Percentiles rank a stretch among this genome's conserved stretches.
Conservation (phyloP, 2,329 filamentous ascomycete genomes). For the Epichloe festucae region DNA sequence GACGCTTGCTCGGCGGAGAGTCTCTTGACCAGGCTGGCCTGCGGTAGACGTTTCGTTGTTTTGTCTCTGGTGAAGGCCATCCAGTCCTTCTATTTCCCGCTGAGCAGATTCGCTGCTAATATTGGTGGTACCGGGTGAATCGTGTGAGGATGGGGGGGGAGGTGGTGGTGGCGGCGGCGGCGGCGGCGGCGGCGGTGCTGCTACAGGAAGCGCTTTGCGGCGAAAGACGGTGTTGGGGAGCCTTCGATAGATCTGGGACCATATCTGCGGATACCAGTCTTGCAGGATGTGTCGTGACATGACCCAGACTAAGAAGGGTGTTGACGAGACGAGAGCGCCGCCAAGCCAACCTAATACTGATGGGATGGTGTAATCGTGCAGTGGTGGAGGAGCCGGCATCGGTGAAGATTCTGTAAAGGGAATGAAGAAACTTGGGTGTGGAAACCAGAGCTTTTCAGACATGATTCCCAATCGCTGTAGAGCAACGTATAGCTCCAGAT, state of each 20-base stretch:
- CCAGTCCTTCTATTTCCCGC: neutral
- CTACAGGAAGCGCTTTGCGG: slow-evolving; percentile 11
- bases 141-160: slow-evolving; percentile 2
- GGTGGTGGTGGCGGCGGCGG: slow-evolving; percentile 7
- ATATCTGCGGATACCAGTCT: slow-evolving; percentile 23
- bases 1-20: slow-evolving; percentile 30
- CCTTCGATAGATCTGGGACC: slow-evolving; percentile 23
- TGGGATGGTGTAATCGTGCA: slow-evolving; percentile 22
- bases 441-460: slow-evolving; percentile 27
- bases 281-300: slow-evolving; percentile 27
- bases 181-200: slow-evolving; percentile 11
- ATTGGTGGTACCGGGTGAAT: neutral
- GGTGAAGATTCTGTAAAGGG: slow-evolving; percentile 41
- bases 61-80: slow-evolving; percentile 11
- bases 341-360: slow-evolving; percentile 32
- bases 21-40: slow-evolving; percentile 17
- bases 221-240: slow-evolving; percentile 27
- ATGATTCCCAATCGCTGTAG: slow-evolving; percentile 39
- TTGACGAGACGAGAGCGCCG: slow-evolving; percentile 26
- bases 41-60: slow-evolving; percentile 19
- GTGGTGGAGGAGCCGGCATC: slow-evolving; percentile 31
- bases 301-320: slow-evolving; percentile 35
- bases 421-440: slow-evolving; percentile 36
- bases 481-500: slow-evolving; percentile 39
- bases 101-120: neutral